Evolutionary conservation across 2,329 filamentous ascomycete genomes (phyloP).

Genomic region (Penicillium rolfsii): DNA sequence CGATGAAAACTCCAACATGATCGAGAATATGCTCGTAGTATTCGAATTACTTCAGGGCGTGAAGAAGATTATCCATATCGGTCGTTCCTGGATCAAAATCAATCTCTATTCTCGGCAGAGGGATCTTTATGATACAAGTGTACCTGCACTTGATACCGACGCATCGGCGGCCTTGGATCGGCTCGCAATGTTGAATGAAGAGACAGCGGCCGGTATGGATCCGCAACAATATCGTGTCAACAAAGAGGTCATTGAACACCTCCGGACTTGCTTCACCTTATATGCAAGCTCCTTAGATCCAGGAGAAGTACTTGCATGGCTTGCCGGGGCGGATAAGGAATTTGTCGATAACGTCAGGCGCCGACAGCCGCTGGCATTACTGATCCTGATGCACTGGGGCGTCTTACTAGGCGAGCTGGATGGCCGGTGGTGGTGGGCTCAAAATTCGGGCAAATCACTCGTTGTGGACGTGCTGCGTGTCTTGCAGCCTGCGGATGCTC

Average conservation of each 20-base stretch:
- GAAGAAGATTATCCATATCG: slow-evolving; percentile 39
- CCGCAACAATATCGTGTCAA: slow-evolving; percentile 36
- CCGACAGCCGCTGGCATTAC: slow-evolving; percentile 36
- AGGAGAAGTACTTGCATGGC: slow-evolving; percentile 40
- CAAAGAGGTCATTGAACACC: slow-evolving; percentile 33
- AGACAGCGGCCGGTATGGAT: slow-evolving; percentile 31
- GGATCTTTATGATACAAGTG: slow-evolving; percentile 50
- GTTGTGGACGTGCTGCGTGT: slow-evolving; percentile 33
- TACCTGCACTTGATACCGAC: slow-evolving; percentile 28
- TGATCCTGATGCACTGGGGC: slow-evolving; percentile 44
- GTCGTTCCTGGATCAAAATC: slow-evolving; percentile 50
- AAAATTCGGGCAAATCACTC: slow-evolving; percentile 36
- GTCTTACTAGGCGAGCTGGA: slow-evolving; percentile 39
- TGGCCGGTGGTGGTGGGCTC: slow-evolving; percentile 42
- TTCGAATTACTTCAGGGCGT: slow-evolving; percentile 43
- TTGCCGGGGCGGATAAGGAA: slow-evolving; percentile 37
- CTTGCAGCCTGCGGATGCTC: slow-evolving; percentile 25
- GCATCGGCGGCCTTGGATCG: slow-evolving; percentile 34
- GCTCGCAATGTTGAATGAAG: slow-evolving; percentile 35
- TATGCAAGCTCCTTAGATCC: slow-evolving; percentile 31
- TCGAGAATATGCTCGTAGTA: slow-evolving; percentile 41
- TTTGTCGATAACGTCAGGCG: slow-evolving; percentile 37
- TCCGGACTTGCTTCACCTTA: slow-evolving; percentile 36
- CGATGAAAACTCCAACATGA: slow-evolving; percentile 37
- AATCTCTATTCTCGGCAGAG: slow-evolving; percentile 54